phyloP scores from a whole-genome alignment of 2,329 filamentous ascomycete genomes.

The Tolypocladium ovalisporum region DNA sequence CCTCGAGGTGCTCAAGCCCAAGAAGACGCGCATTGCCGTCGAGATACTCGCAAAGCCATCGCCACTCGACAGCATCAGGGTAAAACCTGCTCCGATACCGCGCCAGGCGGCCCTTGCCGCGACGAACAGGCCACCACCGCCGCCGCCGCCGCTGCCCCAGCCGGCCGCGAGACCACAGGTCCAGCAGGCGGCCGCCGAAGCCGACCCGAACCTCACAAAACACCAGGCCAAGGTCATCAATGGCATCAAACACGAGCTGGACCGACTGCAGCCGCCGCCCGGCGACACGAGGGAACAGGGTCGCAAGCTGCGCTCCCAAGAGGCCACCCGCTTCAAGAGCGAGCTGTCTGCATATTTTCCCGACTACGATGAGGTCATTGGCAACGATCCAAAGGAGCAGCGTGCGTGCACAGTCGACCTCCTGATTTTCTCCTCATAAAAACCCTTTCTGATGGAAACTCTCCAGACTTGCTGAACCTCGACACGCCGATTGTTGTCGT shows the following conservation, averaged over 20 bases:
- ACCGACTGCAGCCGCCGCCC: constrained; percentile 38
- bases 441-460: neutral
- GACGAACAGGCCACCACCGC: constrained; percentile 6
- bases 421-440: neutral
- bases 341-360: constrained; percentile 85
- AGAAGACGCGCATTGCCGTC: constrained; percentile 41
- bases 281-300: constrained; percentile 47
- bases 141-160: constrained; percentile 10
- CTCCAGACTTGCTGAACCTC: constrained; percentile 58
- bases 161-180: constrained; percentile 1
- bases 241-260: constrained; percentile 51
- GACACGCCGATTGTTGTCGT: constrained; percentile 65
- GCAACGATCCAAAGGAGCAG: constrained; percentile 67
- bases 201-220: constrained; percentile 28
- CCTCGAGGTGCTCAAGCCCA: constrained; percentile 31
- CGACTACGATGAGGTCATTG: constrained; percentile 90
- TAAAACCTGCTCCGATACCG: constrained; percentile 14
- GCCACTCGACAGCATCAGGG: constrained; percentile 15
- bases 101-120: constrained; percentile 5
- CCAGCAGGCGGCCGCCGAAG: constrained; percentile 5
- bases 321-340: constrained; percentile 78
- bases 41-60: constrained; percentile 33
- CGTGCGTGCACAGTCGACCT: constrained; percentile 40
- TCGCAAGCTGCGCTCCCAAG: constrained; percentile 73
- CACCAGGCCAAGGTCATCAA: constrained; percentile 49